phyloP scores from a whole-genome alignment of 352 stramenopile genomes.

The Salisapilia sapeloensis region DNA sequence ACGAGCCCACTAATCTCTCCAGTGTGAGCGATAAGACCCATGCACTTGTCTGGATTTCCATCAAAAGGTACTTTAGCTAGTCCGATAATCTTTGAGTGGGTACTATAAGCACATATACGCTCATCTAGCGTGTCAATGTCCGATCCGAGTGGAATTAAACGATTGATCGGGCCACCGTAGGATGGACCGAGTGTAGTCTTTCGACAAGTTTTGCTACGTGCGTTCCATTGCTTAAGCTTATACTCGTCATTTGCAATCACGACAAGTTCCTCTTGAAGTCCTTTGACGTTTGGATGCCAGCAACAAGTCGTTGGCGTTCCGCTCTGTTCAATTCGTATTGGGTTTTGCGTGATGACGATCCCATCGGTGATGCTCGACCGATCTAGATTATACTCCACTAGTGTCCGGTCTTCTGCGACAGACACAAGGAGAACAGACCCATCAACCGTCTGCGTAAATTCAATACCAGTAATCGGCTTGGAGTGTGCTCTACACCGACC shows the following conservation, averaged over 20 bases:
- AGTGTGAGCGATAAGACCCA: slow-evolving; percentile 87
- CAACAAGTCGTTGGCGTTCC: slow-evolving; percentile 75
- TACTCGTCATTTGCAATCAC: slow-evolving; percentile 86
- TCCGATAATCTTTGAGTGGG: slow-evolving; percentile 69
- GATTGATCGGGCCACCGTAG: slow-evolving; percentile 81
- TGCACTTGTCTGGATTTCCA: slow-evolving; percentile 83
- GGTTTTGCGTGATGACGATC: slow-evolving; percentile 56
- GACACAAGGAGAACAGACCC: slow-evolving; percentile 68
- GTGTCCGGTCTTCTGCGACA: slow-evolving; percentile 66
- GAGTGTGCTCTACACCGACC: slow-evolving; percentile 60
- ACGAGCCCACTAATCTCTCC: slow-evolving; percentile 74
- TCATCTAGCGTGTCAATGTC: slow-evolving; percentile 11
- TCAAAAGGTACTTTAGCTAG: slow-evolving; percentile 82
- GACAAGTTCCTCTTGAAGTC: slow-evolving; percentile 76
- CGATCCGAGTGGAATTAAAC: slow-evolving; percentile 40
- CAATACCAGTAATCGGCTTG: slow-evolving; percentile 72
- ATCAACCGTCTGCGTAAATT: slow-evolving; percentile 67
- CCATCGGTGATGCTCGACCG: slow-evolving; percentile 73
- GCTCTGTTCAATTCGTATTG: slow-evolving; percentile 69
- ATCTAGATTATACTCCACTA: slow-evolving; percentile 83
- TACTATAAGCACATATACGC: slow-evolving; percentile 69
- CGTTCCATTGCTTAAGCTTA: slow-evolving; percentile 89
- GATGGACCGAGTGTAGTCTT: slow-evolving; percentile 82
- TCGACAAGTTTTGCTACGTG: slow-evolving; percentile 81
- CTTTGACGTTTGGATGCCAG: slow-evolving; percentile 75